phyloP scores from a whole-genome alignment of 164 flowering plant genomes.

The Vitis cinerea region DNA sequence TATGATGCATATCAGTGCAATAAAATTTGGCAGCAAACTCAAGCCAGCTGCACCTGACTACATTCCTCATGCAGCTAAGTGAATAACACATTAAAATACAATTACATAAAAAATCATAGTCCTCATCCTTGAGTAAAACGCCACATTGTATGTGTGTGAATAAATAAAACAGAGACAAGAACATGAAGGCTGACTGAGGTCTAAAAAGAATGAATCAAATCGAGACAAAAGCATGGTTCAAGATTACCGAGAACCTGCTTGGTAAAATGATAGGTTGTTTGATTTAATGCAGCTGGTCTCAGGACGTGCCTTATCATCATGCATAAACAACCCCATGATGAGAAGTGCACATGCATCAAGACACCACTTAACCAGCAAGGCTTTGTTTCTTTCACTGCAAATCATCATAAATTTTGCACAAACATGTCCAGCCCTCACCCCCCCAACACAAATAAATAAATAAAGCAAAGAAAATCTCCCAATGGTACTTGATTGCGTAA shows the following conservation, averaged over 20 bases:
- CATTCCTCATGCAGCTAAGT: too few relatives aligned
- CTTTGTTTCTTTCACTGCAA: neutral
- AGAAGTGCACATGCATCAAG: conserved; percentile 5
- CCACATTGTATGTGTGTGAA: neutral
- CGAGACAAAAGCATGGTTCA: conserved; percentile 15
- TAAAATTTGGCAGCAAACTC: too few relatives aligned
- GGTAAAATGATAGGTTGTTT: conserved; percentile 13
- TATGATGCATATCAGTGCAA: too few relatives aligned
- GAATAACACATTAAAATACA: too few relatives aligned
- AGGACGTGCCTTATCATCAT: conserved; percentile 14
- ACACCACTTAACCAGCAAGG: conserved; percentile 16
- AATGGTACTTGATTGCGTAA: too few relatives aligned
- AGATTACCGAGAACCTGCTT: conserved; percentile 1
- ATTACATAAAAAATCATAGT: neutral
- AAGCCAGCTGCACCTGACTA: too few relatives aligned
- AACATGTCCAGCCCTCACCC: too few relatives aligned
- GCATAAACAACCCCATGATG: neutral
- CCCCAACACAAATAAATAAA: too few relatives aligned
- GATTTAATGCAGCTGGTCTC: conserved; percentile 16
- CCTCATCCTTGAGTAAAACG: neutral
- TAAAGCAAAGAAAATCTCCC: too few relatives aligned
- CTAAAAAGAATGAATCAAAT: conserved; percentile 7
- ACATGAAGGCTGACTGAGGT: neutral
- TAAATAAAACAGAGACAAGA: neutral
- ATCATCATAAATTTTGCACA: neutral